Base-by-base conservation (phyloP, 352 stramenopile species). In the Globisporangium parvum region DNA sequence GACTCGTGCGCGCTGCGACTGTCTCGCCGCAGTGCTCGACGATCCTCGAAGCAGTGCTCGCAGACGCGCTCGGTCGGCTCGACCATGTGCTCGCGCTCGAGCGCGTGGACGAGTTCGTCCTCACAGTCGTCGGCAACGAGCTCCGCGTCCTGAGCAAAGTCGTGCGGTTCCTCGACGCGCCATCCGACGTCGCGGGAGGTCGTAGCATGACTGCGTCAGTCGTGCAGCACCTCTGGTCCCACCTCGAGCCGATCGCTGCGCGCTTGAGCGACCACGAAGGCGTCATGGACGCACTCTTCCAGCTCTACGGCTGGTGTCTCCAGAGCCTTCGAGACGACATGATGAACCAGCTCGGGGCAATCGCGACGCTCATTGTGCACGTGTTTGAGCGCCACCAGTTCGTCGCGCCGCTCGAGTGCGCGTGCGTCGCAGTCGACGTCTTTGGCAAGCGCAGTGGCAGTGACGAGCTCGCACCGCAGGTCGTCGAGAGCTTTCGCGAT, bases 281-380 rank as follows among this genome's bases (percentile, higher is more conserved):
- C 20, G 69, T 66, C 14, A 85, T 85, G 71, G 71, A 69, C 15
- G 71, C 76, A 53, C 63, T 90, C 0, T 88, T 88, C 45, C 66
- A 87, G 55, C 62, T 90, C 15, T 86, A 85, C 57, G 73, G 75
- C 31, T 90, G 80, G 77, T 88, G 77, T 66, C 52, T 90, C 42
- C 80, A 85, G 52, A 90, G 73, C 63, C 50, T 88, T 5, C 69
- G 72, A 10, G 66, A 77, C 14, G 73, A 85, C 12, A 83, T 90
- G 71, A 67, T 64, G 11, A 63, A 63, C 3, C 67, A 85, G 21
- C 67, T 90, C 20, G 63, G 63, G 2, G 55, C 59, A 6, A 81
- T 87, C 46, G 77, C 73, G 31, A 80, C 66, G 6, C 49, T 86
- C 31, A 84, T 90, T 40, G 69, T 88, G 0, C 58, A 59, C 41